Percentiles rank a stretch among this genome's conserved stretches.
These are phyloP conservation scores for Xylaria palmicola DNA, from an alignment of 495 filamentous ascomycete species.

Conservation along the genomic window DNA sequence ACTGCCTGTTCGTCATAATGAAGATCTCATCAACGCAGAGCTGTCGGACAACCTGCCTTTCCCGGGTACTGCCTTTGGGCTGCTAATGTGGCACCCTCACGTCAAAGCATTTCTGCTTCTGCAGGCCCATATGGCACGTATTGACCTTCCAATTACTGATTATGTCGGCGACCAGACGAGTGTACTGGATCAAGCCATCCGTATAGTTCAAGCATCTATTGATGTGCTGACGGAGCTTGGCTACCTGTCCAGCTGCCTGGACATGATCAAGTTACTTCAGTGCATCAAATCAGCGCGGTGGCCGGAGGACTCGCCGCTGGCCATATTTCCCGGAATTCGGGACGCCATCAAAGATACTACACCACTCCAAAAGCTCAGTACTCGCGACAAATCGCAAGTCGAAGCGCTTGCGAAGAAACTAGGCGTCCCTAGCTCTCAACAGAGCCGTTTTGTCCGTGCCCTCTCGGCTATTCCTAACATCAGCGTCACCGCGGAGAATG, in stretches of 20 bases:
- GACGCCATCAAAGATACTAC: slow-evolving; percentile 36
- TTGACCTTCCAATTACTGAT: slow-evolving; percentile 91
- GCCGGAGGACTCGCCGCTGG: slow-evolving; percentile 77
- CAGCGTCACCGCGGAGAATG: slow-evolving; percentile 57
- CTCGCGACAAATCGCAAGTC: slow-evolving; percentile 40
- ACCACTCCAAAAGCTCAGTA: slow-evolving; percentile 33
- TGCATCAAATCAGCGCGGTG: slow-evolving; percentile 90
- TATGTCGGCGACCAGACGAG: slow-evolving; percentile 88
- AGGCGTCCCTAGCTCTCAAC: slow-evolving; percentile 29
- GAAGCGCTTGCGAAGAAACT: slow-evolving; percentile 44
- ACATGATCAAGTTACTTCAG: slow-evolving; percentile 84
- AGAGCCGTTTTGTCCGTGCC: slow-evolving; percentile 55
- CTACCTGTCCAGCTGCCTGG: slow-evolving; percentile 65
- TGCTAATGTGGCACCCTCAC: slow-evolving; percentile 98
- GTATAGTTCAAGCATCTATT: slow-evolving; percentile 88
- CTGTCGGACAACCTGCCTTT: slow-evolving; percentile 76
- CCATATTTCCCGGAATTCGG: slow-evolving; percentile 78
- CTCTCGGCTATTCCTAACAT: slow-evolving; percentile 65
- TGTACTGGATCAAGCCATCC: slow-evolving; percentile 91
- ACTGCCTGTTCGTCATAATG: slow-evolving; percentile 97
- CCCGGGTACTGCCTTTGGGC: slow-evolving; percentile 48
- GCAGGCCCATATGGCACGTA: slow-evolving; percentile 90
- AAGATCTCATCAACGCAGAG: slow-evolving; percentile 96
- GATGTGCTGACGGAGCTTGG: slow-evolving; percentile 94
- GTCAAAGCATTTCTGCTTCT: slow-evolving; percentile 94